These are phyloP conservation scores for Pseudocohnilembus persalinus DNA, from an alignment of 169 alveolate genomes.

Conservation along the genomic window DNA sequence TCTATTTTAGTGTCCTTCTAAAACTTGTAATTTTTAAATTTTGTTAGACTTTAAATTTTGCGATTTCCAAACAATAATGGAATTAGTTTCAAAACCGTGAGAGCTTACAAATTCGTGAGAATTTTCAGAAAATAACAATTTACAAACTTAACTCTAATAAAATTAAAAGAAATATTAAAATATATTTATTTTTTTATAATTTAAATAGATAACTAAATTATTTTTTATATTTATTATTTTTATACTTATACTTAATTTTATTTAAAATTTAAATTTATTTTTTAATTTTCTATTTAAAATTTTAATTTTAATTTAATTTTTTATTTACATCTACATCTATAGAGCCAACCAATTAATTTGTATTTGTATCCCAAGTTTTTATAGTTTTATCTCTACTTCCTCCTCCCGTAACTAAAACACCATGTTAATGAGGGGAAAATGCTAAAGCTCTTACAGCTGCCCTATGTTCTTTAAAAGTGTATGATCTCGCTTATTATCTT, in stretches of 20 bases:
- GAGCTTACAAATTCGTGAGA: constrained; percentile 90
- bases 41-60: constrained; percentile 91
- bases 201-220: background rate
- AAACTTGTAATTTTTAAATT: constrained; percentile 80
- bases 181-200: too few relatives aligned
- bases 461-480: constrained; percentile 49
- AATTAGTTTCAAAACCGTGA: constrained; percentile 94
- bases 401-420: constrained; percentile 95
- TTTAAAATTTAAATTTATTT: too few relatives aligned
- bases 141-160: constrained; percentile 89
- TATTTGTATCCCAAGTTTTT: constrained; percentile 92
- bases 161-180: too few relatives aligned
- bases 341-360: constrained; percentile 72
- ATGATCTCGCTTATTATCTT: background rate
- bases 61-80: constrained; percentile 92
- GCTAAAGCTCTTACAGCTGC: constrained; percentile 97
- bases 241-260: too few relatives aligned
- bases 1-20: constrained; percentile 93
- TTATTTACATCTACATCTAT: constrained; percentile 73
- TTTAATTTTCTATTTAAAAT: too few relatives aligned
- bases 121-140: constrained; percentile 90
- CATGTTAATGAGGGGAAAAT: constrained; percentile 96
- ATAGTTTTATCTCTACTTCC: constrained; percentile 97
- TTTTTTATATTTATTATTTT: too few relatives aligned
- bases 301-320: too few relatives aligned